Base-by-base conservation (phyloP, 129 eudicot genomes). In the Pulicaria dysenterica region DNA sequence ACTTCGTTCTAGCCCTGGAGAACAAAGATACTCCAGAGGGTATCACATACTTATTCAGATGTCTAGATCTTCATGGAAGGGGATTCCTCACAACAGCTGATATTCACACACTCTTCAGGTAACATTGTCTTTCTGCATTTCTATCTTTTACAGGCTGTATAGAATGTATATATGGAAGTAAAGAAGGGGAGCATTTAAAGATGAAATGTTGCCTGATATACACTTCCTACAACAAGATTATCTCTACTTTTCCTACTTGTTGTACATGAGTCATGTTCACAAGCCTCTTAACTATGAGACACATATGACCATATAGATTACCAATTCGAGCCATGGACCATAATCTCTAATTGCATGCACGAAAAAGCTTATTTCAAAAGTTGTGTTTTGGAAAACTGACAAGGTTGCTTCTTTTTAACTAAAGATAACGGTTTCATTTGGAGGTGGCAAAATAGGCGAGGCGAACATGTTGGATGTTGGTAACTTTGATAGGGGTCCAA, bases 21-120 rank as follows among this genome's bases (percentile, higher is more conserved):
- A 94, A 90, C 65, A 94, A 94, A 83, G 97, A 94, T 70, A 90
- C 97, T 24, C 96, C 98, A 17, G 97, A 94, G 80, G 98, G 96
- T 24, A 77, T 94, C 56, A 88, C 98, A 36, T 94, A 94, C 73
- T 58, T 94, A 72, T 94, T 94, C 81, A 73, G 85, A 69, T 94
- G 98, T 75, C 89, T 94, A 31, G 98, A 94, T 84, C 96, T 94
- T 73, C 78, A 94, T 36, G 98, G 96, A 73, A 85, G 91, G 64
- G 97, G 98, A 13, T 85, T 58, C 75, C 91, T 94, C 10, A 90
- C 96, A 60, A 94, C 96, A 50, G 92, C 96, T 74, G 98, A 89
- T 81, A 88, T 90, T 62, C 98, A 94, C 81, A 90, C 96, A 3
- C 88, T 94, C 34, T 94, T 94, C 95, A 90, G 98, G 98, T 94